A percentile compares a stretch with the other conserved stretches of the same genome.
Evolutionary conservation across 2,329 filamentous ascomycete species (phyloP).

Genomic region (Cladophialophora exuberans): DNA sequence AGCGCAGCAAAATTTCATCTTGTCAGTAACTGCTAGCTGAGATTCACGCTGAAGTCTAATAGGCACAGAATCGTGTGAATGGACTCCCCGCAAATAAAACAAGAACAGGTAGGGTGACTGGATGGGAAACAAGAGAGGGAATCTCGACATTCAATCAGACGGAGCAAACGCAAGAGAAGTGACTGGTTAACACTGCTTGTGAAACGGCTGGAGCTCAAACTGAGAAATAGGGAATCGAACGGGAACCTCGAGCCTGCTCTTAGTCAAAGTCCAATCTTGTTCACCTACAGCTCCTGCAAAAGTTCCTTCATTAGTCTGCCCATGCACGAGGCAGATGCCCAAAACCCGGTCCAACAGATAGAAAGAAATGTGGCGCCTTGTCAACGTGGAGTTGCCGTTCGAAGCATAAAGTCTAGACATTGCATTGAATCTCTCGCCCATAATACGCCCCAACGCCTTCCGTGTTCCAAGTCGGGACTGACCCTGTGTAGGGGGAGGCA

Average conservation of each 20-base stretch:
- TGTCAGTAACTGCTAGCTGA: no score
- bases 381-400: conserved; percentile 23
- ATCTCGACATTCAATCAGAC: no score
- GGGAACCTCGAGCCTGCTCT: neutral
- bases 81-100: no score
- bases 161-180: conserved; percentile 2
- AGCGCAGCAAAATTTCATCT: no score
- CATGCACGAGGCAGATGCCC: conserved; percentile 13
- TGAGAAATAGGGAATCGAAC: neutral
- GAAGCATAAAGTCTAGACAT: conserved; percentile 30
- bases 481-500: conserved; percentile 3
- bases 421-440: conserved; percentile 22
- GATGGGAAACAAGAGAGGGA: neutral
- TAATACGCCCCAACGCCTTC: conserved; percentile 28
- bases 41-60: no score
- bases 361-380: conserved; percentile 12
- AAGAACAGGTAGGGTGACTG: no score
- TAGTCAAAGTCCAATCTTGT: neutral
- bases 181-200: conserved; percentile 11
- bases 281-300: conserved; percentile 18
- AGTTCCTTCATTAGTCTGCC: conserved; percentile 29
- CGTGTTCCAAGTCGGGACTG: conserved; percentile 14
- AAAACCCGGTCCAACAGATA: conserved; percentile 21
- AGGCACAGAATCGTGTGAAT: no score
- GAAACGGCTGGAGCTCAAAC: conserved; percentile 9